phyloP scores from a whole-genome alignment of 768 basidiomycete species.

The Boletales sp. region DNA sequence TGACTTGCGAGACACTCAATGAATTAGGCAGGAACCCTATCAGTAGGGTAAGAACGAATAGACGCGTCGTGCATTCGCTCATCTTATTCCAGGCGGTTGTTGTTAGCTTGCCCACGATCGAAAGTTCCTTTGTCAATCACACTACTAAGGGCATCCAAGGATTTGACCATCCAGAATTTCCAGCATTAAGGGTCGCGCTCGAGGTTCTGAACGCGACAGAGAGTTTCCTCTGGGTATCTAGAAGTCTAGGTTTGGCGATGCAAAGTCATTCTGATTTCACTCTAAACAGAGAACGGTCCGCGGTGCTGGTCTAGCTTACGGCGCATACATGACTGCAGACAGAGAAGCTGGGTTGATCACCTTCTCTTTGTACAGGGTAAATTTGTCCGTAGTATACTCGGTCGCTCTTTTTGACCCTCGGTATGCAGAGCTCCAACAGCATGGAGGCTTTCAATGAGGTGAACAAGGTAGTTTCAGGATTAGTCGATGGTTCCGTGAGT shows the following conservation, averaged over 20 bases:
- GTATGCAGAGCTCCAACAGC: conserved; percentile 71
- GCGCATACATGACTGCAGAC: conserved; percentile 73
- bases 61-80: background rate
- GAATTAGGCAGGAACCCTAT: conserved; percentile 68
- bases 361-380: conserved; percentile 77
- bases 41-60: conserved; percentile 50
- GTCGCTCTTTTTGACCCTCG: conserved; percentile 2
- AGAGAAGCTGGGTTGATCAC: conserved; percentile 72
- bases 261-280: conserved; percentile 5
- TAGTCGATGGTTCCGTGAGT: conserved; percentile 80
- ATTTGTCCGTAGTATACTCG: conserved; percentile 18
- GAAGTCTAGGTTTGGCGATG: background rate
- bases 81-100: conserved; percentile 60
- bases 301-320: conserved; percentile 92
- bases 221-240: conserved; percentile 84
- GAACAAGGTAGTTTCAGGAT: conserved; percentile 66
- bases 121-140: conserved; percentile 84
- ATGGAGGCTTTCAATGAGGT: conserved; percentile 81
- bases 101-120: conserved; percentile 89
- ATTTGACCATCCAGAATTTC: conserved; percentile 78
- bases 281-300: conserved; percentile 75
- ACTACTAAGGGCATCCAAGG: conserved; percentile 76
- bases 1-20: conserved; percentile 67
- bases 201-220: conserved; percentile 92
- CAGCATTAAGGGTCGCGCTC: conserved; percentile 79